Evolutionary conservation across 768 basidiomycete species (phyloP), one percentile per base, ranked within the genome.

Genomic region (Auricularia sp.): DNA sequence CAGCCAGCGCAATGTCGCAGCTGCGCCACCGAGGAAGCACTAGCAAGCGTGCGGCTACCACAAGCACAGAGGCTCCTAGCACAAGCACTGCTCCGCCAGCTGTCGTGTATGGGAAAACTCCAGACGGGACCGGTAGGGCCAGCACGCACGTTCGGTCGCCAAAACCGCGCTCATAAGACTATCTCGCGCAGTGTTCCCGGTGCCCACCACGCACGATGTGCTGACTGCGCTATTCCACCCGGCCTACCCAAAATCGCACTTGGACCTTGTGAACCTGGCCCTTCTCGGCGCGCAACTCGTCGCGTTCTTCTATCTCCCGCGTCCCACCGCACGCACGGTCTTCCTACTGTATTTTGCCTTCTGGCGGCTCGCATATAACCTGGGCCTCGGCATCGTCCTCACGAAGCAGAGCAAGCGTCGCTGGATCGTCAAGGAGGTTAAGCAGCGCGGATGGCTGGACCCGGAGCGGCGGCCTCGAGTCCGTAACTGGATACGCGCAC

Each of bases 401-500:
- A 92, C 92, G 10, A 90, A 91, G 73, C 97, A 99, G 76, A 96
- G 93, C 80, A 95, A 96, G 79, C 87, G 85, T 76, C 88, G 85
- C 70, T 98, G 93, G 90, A 91, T 99, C 69, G 93, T 97, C 56
- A 80, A 84, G 36, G 84, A 88, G 69, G 80, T 98, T 1, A 84
- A 89, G 64, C 78, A 81, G 3, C 76, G 85, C 29, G 96, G 92
- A 3, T 98, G 94, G 95, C 83, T 99, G n/a, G 93, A 98, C 72
- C 79, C 80, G 67, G 71, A 79, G 56, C 80, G 86, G 23, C 75
- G 79, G 33, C 90, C 93, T 0, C 74, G 69, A 6, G 77, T 90
- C 65, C 81, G 90, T 64, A 70, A 79, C 51, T 99, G 97, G 97
- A 91, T 97, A 71, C 82, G 87, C 67, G 81, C 81, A 61, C 93